Evolutionary conservation across 345 rosid species (phyloP), one percentile per base, ranked within the genome.

Genomic region (Leavenworthia alabamica): DNA sequence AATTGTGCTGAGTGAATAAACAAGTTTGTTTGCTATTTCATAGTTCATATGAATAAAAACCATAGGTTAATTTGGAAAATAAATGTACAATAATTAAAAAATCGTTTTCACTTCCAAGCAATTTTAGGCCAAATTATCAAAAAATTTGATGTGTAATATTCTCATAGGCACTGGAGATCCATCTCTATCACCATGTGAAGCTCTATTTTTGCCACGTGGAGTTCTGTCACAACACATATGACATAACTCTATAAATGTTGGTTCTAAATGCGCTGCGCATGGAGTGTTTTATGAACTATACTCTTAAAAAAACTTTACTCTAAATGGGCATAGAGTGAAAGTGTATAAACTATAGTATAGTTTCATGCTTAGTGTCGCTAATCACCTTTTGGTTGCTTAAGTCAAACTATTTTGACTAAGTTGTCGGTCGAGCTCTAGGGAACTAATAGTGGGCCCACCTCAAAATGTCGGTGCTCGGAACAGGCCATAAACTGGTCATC

Each of bases 391-490:
- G 24, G 50, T 57, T 67, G 2, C 58, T 12, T 15, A 68, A 51
- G 73, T 68, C 73, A 68, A 43, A 52, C 8, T 43, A 52, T 17
- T 24, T 69, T 61, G 73, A 69, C 73, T 10, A 44, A 20, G 13
- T 24, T 69, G 73, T 69, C 67, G 67, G 73, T 33, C 49, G 66
- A 43, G 56, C 68, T 63, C 47, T 31, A 17, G 1, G 50, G 49
- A 58, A 57, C 33, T 35, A 52, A 19, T 27, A 40, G 24, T 12
- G 14, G 67, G 17, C 2, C 67, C 37, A 49, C 14, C 14, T 40
- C 6, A 31, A 58, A 60, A 69, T 67, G 73, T 69, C 73, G 73
- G 73, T 69, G 62, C 67, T 60, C 6, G 8, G 44, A 8, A 27
- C 42, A 51, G 23, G 60, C 31, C 20, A n/a, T 58, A 56, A 64